Base-by-base conservation (phyloP, 768 basidiomycete species). In the Suillus lakei region DNA sequence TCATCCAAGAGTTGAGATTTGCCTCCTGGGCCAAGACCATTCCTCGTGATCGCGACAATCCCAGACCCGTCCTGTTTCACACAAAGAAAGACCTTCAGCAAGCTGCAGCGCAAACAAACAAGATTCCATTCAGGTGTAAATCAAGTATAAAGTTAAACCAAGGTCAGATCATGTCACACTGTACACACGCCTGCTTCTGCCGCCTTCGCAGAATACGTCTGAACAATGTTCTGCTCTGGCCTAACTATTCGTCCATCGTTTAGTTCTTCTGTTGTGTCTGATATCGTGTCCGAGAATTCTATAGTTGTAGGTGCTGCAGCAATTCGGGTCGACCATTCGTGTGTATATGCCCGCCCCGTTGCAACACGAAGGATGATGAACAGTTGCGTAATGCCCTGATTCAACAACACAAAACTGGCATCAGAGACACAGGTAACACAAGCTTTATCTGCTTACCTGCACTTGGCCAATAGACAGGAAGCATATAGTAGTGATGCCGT, bases 331-430 rank as follows among this genome's bases (percentile, higher is more conserved):
- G 30, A 53, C 51, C 43, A n/a, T 30, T 46, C 41, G 39, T 39
- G 36, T 30, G 68, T 28, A 69, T 67, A 74, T 15, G 72, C 71
- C 21, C 68, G 67, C 15, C 77, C 77, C n/a, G 67, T 65, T 7
- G 73, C 72, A 41, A 77, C 75, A n/a, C 77, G 74, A 36, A 73
- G 61, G 39, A 77, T 68, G 63, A 79, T 79, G 28, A 78, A 64
- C 15, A 73, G 28, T 10, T 74, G 72, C 1, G 76, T 67, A 46
- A 77, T 74, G 18, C 63, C 65, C 77, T 78, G 28, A 23, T 44
- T 43, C 13, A 61, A 46, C 2, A 41, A 46, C 16, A 48, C 43
- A 21, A 30, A 16, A 6, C 21, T 34, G 26, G 41, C 18, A 30
- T 32, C 41, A 38, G n/a, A 4, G 7, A 16, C 12, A 21, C 23